These are phyloP conservation scores for Medicago truncatula DNA, from an alignment of 306 rosid genomes.

Conservation along the genomic window MtrunA17r5.0-ANR NC_053044.1:36080001-36080500, in stretches of 20 bases:
- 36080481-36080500: slow-evolving; percentile 38
- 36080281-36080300: slow-evolving; percentile 15
- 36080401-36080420: not conserved
- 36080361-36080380: slow-evolving; percentile 18
- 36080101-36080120: slow-evolving; percentile 13
- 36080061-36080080: slow-evolving; percentile 14
- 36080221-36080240: slow-evolving; percentile 1
- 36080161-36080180: slow-evolving; percentile 31
- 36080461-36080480: slow-evolving; percentile 80
- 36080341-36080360: not conserved
- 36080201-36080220: not conserved
- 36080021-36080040: not conserved
- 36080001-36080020: not conserved
- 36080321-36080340: not conserved
- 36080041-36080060: not conserved
- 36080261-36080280: slow-evolving; percentile 9
- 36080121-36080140: not conserved
- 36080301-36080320: slow-evolving; percentile 15
- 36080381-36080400: slow-evolving; percentile 17
- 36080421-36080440: slow-evolving; percentile 21
- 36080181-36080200: slow-evolving; percentile 20
- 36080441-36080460: slow-evolving; percentile 35
- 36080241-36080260: not conserved
- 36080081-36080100: slow-evolving; percentile 2
- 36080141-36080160: slow-evolving; percentile 15